These are phyloP conservation scores for Wickerhamomyces sp. DNA, from an alignment of 1,139 yeast species.

Conservation along the genomic window DNA sequence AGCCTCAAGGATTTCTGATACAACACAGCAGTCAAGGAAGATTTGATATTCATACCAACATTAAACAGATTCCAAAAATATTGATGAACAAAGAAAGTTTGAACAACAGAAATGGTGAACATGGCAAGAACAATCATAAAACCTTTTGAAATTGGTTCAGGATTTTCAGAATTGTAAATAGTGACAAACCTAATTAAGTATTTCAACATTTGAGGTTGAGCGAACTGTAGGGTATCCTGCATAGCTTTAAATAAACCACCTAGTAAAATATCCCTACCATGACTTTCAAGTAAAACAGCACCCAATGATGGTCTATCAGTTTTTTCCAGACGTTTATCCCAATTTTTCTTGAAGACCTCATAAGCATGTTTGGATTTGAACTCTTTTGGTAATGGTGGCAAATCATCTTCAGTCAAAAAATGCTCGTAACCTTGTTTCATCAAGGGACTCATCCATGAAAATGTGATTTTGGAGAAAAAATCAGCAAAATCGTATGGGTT, in stretches of 20 bases:
- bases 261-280: constrained; percentile 61
- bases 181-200: constrained; percentile 76
- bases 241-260: constrained; percentile 75
- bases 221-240: constrained; percentile 79
- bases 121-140: constrained; percentile 76
- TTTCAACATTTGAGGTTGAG: constrained; percentile 83
- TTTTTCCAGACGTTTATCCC: constrained; percentile 45
- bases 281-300: constrained; percentile 57
- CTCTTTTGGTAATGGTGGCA: constrained; percentile 72
- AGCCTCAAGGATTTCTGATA: constrained; percentile 76
- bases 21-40: constrained; percentile 72
- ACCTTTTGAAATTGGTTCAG: constrained; percentile 70
- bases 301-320: constrained; percentile 58
- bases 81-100: constrained; percentile 85
- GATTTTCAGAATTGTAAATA: constrained; percentile 47
- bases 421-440: constrained; percentile 81
- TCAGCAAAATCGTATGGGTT: constrained; percentile 79
- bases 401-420: constrained; percentile 68
- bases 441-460: constrained; percentile 88
- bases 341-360: constrained; percentile 46
- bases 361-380: constrained; percentile 52
- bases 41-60: constrained; percentile 83
- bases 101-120: constrained; percentile 78
- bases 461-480: constrained; percentile 72
- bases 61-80: constrained; percentile 88